phyloP scores from a whole-genome alignment of 2,329 filamentous ascomycete genomes.

The Nemania diffusa region DNA sequence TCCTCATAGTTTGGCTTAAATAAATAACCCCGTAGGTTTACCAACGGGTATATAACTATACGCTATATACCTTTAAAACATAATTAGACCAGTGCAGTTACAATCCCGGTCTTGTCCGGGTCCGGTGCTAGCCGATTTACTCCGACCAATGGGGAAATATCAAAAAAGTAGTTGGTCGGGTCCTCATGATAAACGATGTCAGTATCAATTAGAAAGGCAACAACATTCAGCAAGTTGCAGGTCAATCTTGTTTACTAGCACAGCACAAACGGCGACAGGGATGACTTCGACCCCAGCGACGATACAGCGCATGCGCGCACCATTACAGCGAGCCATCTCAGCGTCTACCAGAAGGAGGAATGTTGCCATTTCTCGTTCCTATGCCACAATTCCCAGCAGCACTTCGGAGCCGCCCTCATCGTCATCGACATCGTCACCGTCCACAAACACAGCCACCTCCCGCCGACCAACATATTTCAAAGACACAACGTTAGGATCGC shows the following conservation, averaged over 20 bases:
- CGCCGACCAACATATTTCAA: slow-evolving; percentile 67
- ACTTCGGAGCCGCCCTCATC: slow-evolving; percentile 39
- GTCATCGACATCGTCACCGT: slow-evolving; percentile 28
- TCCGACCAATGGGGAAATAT: slow-evolving; percentile 15
- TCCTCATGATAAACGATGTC: background rate
- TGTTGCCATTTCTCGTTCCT: slow-evolving; percentile 38
- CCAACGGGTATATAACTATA: too few species aligned
- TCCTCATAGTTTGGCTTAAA: too few species aligned
- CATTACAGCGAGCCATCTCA: slow-evolving; percentile 45
- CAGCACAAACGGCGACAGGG: background rate
- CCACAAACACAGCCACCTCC: slow-evolving; percentile 30
- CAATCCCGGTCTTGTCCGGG: slow-evolving; percentile 16
- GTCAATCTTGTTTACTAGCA: background rate
- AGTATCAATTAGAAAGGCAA: background rate
- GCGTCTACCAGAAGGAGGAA: slow-evolving; percentile 28
- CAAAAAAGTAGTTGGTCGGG: slow-evolving; percentile 20
- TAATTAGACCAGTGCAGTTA: background rate
- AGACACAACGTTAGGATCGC: slow-evolving; percentile 65
- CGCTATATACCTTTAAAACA: background rate
- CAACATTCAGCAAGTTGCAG: background rate
- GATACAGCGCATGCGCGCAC: slow-evolving; percentile 44
- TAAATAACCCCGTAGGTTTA: too few species aligned
- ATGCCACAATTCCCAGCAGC: slow-evolving; percentile 47
- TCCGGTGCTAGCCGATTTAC: slow-evolving; percentile 20
- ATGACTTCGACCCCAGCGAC: slow-evolving; percentile 47